phyloP scores from a whole-genome alignment of 1,139 yeast species.

The Chernovozyma aurita region DNA sequence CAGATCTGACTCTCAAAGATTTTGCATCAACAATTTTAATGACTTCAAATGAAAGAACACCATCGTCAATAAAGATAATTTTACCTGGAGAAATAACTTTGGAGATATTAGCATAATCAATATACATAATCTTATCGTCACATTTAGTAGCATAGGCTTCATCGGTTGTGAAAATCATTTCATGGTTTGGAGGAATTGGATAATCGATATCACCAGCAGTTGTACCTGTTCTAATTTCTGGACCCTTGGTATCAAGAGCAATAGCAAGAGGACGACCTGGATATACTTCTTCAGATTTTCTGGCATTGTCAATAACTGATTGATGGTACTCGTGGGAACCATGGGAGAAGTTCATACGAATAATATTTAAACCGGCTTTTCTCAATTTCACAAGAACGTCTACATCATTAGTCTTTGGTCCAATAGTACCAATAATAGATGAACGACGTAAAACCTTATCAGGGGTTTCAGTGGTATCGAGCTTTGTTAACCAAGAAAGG shows the following conservation, averaged over 20 bases:
- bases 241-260: slow-evolving; percentile 99
- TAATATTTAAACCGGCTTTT: slow-evolving; percentile 96
- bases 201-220: slow-evolving; percentile 74
- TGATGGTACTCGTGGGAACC: slow-evolving; percentile 97
- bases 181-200: slow-evolving; percentile 81
- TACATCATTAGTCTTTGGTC: slow-evolving; percentile 91
- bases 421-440: slow-evolving; percentile 96
- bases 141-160: slow-evolving; percentile 66
- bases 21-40: slow-evolving; percentile 70
- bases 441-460: slow-evolving; percentile 88
- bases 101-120: slow-evolving; percentile 95
- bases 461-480: slow-evolving; percentile 76
- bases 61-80: slow-evolving; percentile 93
- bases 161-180: slow-evolving; percentile 91
- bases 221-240: slow-evolving; percentile 98
- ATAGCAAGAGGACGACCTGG: slow-evolving; percentile 97
- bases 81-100: slow-evolving; percentile 85
- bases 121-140: slow-evolving; percentile 76
- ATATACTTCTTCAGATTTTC: slow-evolving; percentile 85
- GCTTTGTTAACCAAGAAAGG: slow-evolving; percentile 72
- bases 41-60: slow-evolving; percentile 94
- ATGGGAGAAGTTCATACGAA: slow-evolving; percentile 98
- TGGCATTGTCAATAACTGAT: slow-evolving; percentile 91
- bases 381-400: slow-evolving; percentile 84
- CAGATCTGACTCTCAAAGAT: slow-evolving; percentile 80